Conservation (phyloP, 192 early-diverging fungal genomes). For the Haplosporangium gracile region DNA sequence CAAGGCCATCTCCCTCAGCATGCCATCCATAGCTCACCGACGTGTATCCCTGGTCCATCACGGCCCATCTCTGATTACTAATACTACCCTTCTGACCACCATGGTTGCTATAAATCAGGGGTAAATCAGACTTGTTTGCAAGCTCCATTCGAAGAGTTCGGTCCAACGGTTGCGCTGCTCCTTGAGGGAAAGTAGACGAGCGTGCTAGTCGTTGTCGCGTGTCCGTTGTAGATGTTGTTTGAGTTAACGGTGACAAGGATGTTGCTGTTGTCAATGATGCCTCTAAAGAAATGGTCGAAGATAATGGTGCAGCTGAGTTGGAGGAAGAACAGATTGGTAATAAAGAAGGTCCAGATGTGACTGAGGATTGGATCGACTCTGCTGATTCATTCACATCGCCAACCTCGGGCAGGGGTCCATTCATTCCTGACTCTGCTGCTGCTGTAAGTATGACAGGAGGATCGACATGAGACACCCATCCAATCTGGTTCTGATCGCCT, state of each 20-base stretch:
- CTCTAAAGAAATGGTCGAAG: neutral
- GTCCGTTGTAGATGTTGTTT: too few species aligned
- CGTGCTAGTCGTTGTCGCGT: neutral
- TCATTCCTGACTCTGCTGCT: neutral
- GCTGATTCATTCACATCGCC: neutral
- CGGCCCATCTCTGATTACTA: neutral
- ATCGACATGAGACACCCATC: constrained; percentile 5
- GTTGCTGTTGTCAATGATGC: neutral
- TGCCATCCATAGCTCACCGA: constrained; percentile 32
- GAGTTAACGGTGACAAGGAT: too few species aligned
- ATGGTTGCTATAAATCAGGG: neutral
- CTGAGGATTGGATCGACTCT: neutral
- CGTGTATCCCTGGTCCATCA: constrained; percentile 35
- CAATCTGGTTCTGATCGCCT: constrained; percentile 6
- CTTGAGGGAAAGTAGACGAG: neutral
- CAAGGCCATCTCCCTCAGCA: constrained; percentile 39
- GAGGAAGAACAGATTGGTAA: neutral
- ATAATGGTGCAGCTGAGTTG: neutral
- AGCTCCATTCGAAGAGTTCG: neutral
- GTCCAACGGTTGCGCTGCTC: neutral
- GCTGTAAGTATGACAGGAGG: neutral
- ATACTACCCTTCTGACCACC: neutral
- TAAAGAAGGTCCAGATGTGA: neutral
- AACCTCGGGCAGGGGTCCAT: neutral
- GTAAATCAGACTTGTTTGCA: constrained; percentile 2